Base-by-base conservation (phyloP, 805 yeast genomes). In the Metschnikowia sp. region DNA sequence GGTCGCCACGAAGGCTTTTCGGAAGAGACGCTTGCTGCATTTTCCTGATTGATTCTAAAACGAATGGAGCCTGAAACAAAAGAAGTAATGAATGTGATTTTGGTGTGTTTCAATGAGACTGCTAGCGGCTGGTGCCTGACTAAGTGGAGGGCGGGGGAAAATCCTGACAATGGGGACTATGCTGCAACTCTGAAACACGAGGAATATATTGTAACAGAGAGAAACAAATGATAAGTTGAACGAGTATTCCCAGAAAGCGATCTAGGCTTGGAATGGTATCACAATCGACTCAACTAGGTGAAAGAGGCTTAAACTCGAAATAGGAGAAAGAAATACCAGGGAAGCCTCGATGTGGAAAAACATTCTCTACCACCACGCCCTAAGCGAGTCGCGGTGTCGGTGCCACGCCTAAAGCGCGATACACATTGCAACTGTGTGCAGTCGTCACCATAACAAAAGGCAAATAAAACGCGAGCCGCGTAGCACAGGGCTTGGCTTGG, bases 1-100 rank as follows among this genome's bases (percentile, higher is more conserved):
- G 54, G 26, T 51, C 57, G 28, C 51, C 38, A 33, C 57, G 51
- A 36, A 60, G 42, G 39, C 48, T 52, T 40, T 47, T 53, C 31
- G 66, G 65, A 48, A 60, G 59, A 39, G 59, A 36, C 8, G 47
- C 48, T 45, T 43, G 50, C 32, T 55, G 58, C 57, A 55, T 55
- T 12, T 15, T 19, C n/a, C 18, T 15, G 40, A n/a, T 22, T 22
- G 26, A 22, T 1, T 5, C 3, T 22, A 22, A 4, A 22, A 22
- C 26, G 26, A 22, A 22, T 22, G 26, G 26, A 4, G 26, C 7
- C 7, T 22, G 26, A 22, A 22, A 22, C 26, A 22, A 22, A 22
- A 4, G 26, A 4, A 22, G 26, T 22, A 22, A 22, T 22, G 26
- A 22, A 22, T 22, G 26, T 22, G 26, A 7, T 22, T 22, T 22